phyloP scores from a whole-genome alignment of 495 filamentous ascomycete species.

The Podospora bellae-mahoneyi region DNA sequence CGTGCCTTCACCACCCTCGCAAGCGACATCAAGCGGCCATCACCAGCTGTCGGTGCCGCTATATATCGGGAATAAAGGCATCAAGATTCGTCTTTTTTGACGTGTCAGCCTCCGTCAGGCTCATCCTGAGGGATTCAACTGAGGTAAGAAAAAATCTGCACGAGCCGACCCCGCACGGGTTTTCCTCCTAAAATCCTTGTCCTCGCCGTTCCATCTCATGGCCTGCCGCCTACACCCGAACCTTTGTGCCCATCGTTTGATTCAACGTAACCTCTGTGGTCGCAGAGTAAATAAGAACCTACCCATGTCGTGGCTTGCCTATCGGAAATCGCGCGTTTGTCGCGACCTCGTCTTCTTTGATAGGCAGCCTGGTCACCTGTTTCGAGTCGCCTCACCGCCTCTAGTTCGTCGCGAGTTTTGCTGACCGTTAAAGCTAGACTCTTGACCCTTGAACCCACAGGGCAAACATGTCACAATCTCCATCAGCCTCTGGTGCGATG shows the following conservation, averaged over 20 bases:
- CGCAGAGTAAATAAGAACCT: not conserved
- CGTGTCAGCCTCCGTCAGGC: not conserved
- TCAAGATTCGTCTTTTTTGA: not conserved
- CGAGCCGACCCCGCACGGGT: not conserved
- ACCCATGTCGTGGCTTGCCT: not conserved
- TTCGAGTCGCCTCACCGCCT: constrained; percentile 5
- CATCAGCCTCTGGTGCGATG: constrained; percentile 35
- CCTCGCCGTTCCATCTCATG: not conserved
- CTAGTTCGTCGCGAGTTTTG: not conserved
- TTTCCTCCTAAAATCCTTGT: not conserved
- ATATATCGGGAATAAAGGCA: not conserved
- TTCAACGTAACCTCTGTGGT: not conserved
- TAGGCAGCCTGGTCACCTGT: not conserved
- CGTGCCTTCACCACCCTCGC: constrained; percentile 8
- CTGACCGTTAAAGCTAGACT: not conserved
- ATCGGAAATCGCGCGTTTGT: not conserved
- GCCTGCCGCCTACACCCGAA: not conserved
- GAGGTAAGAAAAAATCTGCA: not conserved
- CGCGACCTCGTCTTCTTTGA: not conserved
- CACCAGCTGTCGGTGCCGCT: not conserved
- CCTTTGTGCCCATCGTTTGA: not conserved
- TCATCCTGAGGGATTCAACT: not conserved
- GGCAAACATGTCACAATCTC: constrained; percentile 36
- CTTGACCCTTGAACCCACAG: not conserved
- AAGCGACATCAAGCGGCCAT: constrained; percentile 2